phyloP scores from a whole-genome alignment of 345 rosid species.

The Hibiscus tridactylites region DNA sequence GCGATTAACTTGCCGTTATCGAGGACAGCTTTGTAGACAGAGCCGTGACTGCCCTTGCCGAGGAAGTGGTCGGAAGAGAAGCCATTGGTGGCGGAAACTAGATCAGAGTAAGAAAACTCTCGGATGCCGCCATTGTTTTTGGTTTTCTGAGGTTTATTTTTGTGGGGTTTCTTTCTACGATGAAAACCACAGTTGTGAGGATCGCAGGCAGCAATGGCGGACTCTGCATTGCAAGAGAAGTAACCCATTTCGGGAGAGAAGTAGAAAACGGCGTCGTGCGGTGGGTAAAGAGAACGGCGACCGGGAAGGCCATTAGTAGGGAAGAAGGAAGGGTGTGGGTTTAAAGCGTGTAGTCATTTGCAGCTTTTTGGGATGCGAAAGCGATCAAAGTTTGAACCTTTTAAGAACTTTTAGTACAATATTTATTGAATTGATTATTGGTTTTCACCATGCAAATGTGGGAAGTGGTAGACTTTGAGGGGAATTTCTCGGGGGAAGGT shows the following conservation, averaged over 20 bases:
- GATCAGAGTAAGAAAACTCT: constrained; percentile 45
- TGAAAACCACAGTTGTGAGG: constrained; percentile 47
- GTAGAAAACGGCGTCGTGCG: neutral
- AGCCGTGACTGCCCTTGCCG: constrained; percentile 81
- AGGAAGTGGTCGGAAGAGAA: constrained; percentile 65
- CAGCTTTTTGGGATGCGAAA: neutral
- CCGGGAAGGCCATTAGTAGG: neutral
- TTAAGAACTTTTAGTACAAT: neutral
- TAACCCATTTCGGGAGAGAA: constrained; percentile 33
- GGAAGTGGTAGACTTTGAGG: neutral
- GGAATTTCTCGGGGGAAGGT: constrained; percentile 13
- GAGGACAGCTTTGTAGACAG: constrained; percentile 65
- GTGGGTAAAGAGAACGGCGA: neutral
- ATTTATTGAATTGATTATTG: neutral
- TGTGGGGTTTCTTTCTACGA: neutral
- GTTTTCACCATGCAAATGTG: neutral
- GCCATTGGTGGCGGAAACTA: constrained; percentile 43
- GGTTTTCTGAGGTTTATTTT: neutral
- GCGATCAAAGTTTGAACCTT: neutral
- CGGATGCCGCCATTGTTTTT: constrained; percentile 18
- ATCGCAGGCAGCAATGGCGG: constrained; percentile 58
- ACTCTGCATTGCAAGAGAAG: constrained; percentile 46
- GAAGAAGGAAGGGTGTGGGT: neutral
- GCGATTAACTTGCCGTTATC: constrained; percentile 59
- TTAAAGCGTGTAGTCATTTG: neutral